Evolutionary conservation across 202 grass and related monocot genomes (phyloP).

Genomic region (Bolboschoenoplectus hybrid): DNA sequence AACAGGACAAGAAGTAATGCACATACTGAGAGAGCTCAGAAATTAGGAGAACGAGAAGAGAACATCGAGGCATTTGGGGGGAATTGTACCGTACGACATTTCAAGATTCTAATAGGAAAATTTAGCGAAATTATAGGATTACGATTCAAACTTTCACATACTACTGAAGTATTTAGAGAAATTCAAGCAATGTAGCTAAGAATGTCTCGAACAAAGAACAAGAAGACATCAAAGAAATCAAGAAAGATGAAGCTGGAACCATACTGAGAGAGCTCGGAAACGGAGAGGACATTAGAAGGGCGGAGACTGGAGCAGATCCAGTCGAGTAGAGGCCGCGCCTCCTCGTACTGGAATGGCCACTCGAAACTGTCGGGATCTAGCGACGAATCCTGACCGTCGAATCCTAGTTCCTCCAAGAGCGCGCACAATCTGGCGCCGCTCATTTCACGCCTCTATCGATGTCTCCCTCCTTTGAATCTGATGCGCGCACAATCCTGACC

Average conservation of each 20-base stretch:
- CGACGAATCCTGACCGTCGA: constrained; percentile 56
- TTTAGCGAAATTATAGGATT: neutral
- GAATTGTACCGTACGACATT: neutral
- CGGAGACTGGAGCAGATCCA: constrained; percentile 84
- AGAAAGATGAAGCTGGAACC: neutral
- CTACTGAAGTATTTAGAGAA: neutral
- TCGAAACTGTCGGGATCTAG: constrained; percentile 80
- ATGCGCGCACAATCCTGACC: too few relatives aligned
- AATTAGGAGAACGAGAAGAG: neutral
- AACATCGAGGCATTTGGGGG: constrained; percentile 16
- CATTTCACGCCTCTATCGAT: constrained; percentile 46
- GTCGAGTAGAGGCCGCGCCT: constrained; percentile 61
- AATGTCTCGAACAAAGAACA: neutral
- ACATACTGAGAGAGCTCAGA: neutral
- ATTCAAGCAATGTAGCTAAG: neutral
- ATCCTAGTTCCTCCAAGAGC: constrained; percentile 62
- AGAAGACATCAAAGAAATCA: neutral
- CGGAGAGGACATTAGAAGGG: constrained; percentile 73
- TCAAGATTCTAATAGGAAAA: neutral
- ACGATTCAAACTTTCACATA: neutral
- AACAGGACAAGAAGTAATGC: neutral
- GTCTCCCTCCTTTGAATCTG: neutral
- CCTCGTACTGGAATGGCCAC: constrained; percentile 91
- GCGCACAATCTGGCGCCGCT: constrained; percentile 74
- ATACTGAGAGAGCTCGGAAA: constrained; percentile 76